Percentiles rank a stretch among this genome's conserved stretches.
Evolutionary conservation across 371 early-diverging fungal genomes (phyloP).

Genomic region (Batkoa obscura): DNA sequence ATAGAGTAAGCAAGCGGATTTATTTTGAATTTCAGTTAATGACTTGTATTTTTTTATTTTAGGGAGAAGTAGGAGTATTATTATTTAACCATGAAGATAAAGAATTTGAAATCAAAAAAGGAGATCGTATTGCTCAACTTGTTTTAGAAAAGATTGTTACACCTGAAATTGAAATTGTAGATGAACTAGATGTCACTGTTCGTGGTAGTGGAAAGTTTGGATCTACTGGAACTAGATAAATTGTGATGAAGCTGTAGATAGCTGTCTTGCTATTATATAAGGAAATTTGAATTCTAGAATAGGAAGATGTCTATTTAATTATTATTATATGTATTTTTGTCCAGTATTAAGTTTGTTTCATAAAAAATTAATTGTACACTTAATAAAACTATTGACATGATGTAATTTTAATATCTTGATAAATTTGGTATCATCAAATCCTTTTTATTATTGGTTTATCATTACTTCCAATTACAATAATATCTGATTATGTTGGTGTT

Average conservation of each 20-base stretch:
- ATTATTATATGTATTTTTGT: neutral
- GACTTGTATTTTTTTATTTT: neutral
- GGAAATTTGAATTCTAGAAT: too few relatives aligned
- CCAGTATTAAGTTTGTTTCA: too few relatives aligned
- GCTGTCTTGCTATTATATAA: too few relatives aligned
- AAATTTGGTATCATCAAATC: too few relatives aligned
- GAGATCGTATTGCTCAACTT: slow-evolving; percentile 96
- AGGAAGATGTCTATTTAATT: too few relatives aligned
- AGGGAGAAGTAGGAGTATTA: slow-evolving; percentile 51
- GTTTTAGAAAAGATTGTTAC: slow-evolving; percentile 72
- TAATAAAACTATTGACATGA: too few relatives aligned
- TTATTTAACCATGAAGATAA: slow-evolving; percentile 77
- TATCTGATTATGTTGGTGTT: too few relatives aligned
- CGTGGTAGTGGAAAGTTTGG: slow-evolving; percentile 89
- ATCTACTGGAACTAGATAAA: slow-evolving; percentile 56
- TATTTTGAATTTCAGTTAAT: slow-evolving; percentile 8
- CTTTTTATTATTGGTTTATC: too few relatives aligned
- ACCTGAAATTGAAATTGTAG: slow-evolving; percentile 61
- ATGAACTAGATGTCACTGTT: slow-evolving; percentile 49
- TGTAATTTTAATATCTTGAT: too few relatives aligned
- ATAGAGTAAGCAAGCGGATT: slow-evolving; percentile 36
- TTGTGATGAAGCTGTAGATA: too few relatives aligned
- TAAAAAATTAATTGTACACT: too few relatives aligned
- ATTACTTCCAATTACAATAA: too few relatives aligned
- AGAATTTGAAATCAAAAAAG: slow-evolving; percentile 60